Percentiles rank a stretch among this genome's conserved stretches.
Evolutionary conservation across 805 yeast genomes (phyloP).

Genomic region (Candida namnaoensis): DNA sequence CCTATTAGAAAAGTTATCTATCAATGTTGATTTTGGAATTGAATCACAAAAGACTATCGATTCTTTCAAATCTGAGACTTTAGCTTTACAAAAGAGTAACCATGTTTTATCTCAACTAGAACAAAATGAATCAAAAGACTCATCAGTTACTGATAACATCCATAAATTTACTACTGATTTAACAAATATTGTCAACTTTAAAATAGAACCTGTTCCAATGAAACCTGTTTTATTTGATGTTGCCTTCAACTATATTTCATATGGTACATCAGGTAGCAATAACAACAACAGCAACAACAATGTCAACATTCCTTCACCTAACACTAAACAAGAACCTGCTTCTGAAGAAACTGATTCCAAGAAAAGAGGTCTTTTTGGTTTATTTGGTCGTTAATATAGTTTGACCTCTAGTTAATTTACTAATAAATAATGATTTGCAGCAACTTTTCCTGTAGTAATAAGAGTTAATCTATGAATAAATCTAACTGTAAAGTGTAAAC

Average conservation of each 20-base stretch:
- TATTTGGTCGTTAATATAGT: slow-evolving; percentile 44
- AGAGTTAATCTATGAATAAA: too few relatives aligned
- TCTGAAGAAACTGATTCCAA: slow-evolving; percentile 19
- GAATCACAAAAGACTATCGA: slow-evolving; percentile 29
- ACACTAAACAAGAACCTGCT: neutral
- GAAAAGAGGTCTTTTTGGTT: slow-evolving; percentile 66
- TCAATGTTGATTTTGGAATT: slow-evolving; percentile 11
- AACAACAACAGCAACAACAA: slow-evolving; percentile 7
- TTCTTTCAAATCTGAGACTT: slow-evolving; percentile 17
- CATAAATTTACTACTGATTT: slow-evolving; percentile 15
- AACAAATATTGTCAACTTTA: slow-evolving; percentile 19
- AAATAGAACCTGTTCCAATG: slow-evolving; percentile 47
- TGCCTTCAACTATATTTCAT: slow-evolving; percentile 74
- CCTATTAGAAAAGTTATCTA: slow-evolving; percentile 8
- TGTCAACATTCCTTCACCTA: slow-evolving; percentile 2
- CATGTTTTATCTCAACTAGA: slow-evolving; percentile 43
- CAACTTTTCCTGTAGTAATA: too few relatives aligned
- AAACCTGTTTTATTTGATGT: slow-evolving; percentile 91
- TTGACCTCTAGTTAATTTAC: neutral
- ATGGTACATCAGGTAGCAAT: slow-evolving; percentile 18
- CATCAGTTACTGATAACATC: slow-evolving; percentile 15
- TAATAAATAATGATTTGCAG: too few relatives aligned
- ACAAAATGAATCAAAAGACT: slow-evolving; percentile 18
- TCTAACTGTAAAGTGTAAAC: too few relatives aligned
- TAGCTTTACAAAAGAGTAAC: slow-evolving; percentile 15